Base-by-base conservation (phyloP, 2,329 filamentous ascomycete species). In the Bretziella fagacearum region DNA sequence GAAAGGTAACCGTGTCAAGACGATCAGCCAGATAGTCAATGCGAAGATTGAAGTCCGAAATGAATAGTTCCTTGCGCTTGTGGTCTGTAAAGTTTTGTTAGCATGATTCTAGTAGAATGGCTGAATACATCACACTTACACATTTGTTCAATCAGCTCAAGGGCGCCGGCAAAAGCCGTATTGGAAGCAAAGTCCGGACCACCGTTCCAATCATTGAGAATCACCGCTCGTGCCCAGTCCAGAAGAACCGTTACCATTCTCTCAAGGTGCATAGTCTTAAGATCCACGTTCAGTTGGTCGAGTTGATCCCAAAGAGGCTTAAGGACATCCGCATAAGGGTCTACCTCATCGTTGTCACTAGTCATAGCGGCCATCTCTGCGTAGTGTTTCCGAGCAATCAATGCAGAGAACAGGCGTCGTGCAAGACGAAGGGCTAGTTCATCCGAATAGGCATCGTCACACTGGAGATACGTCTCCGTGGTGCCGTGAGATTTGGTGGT, bases 151-250 rank as follows among this genome's bases (percentile, higher is more conserved):
- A 93, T 73, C 25, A 93, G 70, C 41, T 79, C 75, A 33, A 95
- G 63, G 6, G 85, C 84, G 45, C 84, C 81, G 11, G 84, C 83
- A 52, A 86, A 79, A 11, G 81, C 69, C 25, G 79, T 76, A 55
- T 81, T 79, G 47, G 73, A 77, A 2, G 75, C 67, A 44, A 93
- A 71, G 36, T 79, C 72, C 1, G 82, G 72, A 47, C 74, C 74
- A 0, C 84, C 83, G 56, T 89, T 73, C 87, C 87, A 95, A 52
- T 84, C 77, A 47, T 78, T 75, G 37, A 93, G 63, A 56, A 94
- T 73, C 1, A 91, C 70, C 0, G 79, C 77, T 50, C 81, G 70
- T 17, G 81, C 73, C 81, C 80, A 86, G 55, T 85, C 81, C 22
- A 85, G 61, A 4, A 75, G 63, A 13, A 77, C 58, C 8, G 49